Evolutionary conservation across 495 filamentous ascomycete species (phyloP), one percentile per base, ranked within the genome.

Genomic region (Aspergillus campestris): DNA sequence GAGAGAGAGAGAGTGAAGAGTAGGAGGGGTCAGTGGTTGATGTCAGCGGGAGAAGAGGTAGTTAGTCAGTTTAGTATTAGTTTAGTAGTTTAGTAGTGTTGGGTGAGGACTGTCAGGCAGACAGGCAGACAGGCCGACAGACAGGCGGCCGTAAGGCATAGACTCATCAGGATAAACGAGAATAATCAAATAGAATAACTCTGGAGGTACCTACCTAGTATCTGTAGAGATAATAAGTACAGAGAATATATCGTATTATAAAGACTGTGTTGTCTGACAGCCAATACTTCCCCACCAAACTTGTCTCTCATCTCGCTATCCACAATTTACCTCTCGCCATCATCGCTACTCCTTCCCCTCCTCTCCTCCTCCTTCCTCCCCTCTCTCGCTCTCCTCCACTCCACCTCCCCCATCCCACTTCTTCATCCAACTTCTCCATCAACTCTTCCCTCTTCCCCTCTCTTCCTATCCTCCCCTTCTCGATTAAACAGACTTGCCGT

Each of bases 311-410:
- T 37, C 31, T 35, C 30, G 37, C 42, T 9, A 44, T 32, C 41
- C 38, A 41, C 42, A 43, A 43, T 44, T 31, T 32, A 52, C 44
- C 36, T 42, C 43, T 30, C 31, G n/a, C 27, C 34, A 47, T 41
- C 33, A 31, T 47, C 47, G 39, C 50, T 38, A 35, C 34, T 35
- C 47, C 53, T 34, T 43, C 43, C 27, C 38, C 34, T 47, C 40
- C 34, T 42, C 38, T 35, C 41, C 37, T 53, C 33, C 34, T 41
- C 30, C 39, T 24, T 42, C 34, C 28, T 32, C 33, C 12, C 35
- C 32, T 48, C 47, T 44, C 49, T 42, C 48, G 44, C 50, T 49
- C 51, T 52, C 49, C 33, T 48, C 39, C 44, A 40, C 52, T 44
- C 52, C 9, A 34, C 32, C 12, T 12, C 32, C 32, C 32, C 9